Evolutionary conservation across 2,329 filamentous ascomycete species (phyloP).

Genomic region (Clarireedia paspali): DNA sequence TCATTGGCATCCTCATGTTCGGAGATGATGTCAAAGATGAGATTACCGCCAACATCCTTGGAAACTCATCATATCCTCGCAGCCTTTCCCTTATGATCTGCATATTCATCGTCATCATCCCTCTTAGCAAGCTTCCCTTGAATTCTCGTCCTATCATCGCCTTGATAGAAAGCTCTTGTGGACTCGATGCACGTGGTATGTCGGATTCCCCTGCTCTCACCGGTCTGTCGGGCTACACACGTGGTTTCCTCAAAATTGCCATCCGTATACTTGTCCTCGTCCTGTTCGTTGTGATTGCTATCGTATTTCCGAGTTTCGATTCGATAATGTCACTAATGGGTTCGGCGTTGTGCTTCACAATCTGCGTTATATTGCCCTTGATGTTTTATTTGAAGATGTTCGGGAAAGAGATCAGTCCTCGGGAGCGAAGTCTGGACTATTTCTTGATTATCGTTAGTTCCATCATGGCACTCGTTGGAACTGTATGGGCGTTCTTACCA

Average conservation of each 20-base stretch:
- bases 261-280: constrained; percentile 61
- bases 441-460: constrained; percentile 61
- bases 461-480: constrained; percentile 66
- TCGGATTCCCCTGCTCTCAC: constrained; percentile 40
- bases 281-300: constrained; percentile 69
- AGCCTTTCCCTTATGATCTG: constrained; percentile 72
- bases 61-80: constrained; percentile 64
- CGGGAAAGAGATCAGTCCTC: constrained; percentile 55
- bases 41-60: constrained; percentile 83
- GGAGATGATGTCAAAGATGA: constrained; percentile 69
- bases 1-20: constrained; percentile 89
- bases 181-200: constrained; percentile 43
- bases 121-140: constrained; percentile 88
- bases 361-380: constrained; percentile 85
- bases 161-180: constrained; percentile 73
- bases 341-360: constrained; percentile 82
- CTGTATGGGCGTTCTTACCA: constrained; percentile 81
- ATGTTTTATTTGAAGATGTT: constrained; percentile 90
- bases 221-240: constrained; percentile 48
- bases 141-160: constrained; percentile 83
- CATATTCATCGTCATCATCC: constrained; percentile 84
- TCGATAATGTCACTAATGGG: constrained; percentile 73
- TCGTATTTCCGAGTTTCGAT: constrained; percentile 61
- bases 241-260: constrained; percentile 48
- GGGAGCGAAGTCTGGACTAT: constrained; percentile 62